Base-by-base conservation (phyloP, 169 alveolate genomes). In the Eimeria sp. region DNA sequence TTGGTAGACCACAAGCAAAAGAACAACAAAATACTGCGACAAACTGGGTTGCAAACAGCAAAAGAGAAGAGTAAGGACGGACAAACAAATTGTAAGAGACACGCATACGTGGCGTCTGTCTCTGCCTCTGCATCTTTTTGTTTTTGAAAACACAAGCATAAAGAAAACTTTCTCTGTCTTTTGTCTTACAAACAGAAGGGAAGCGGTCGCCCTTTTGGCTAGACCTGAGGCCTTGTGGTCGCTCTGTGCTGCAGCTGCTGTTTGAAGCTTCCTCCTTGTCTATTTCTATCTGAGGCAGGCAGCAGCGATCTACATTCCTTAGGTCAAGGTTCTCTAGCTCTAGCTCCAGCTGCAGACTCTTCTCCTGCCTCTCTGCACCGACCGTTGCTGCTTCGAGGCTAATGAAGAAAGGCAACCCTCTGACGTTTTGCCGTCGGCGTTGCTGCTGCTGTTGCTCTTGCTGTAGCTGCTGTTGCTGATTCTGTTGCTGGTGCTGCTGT, bases 381-480 rank as follows among this genome's bases (percentile, higher is more conserved):
- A 7, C 14, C 22, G 43, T 20, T 5, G 89, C 89, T 5, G 83
- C 54, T 34, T 22, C 51, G 10, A 61, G 70, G 20, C 70, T 61
- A 7, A 61, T 7, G 20, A 61, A 18, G n/a, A 0, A 18, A 61
- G 70, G 83, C 83, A 18, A 54, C 20, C 30, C 43, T 25, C 43
- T 30, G 34, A 4, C 58, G 63, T 76, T 30, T 61, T 76, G 87
- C 51, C 18, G 61, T 20, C 14, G 70, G 67, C 16, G 65, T 3
- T n/a, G 58, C 65, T 45, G 89, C 47, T 78, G 67, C 14, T 49
- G 89, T 67, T 47, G 67, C 89, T 47, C 43, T 16, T 43, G 89
- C 89, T 78, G 89, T 49, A 47, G 67, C 18, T 78, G 89, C 20
- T 18, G 89, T 49, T 47, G 67, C 67, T 34, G 83, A 10, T 73